Base-by-base conservation (phyloP, 2,329 filamentous ascomycete species). In the Phoma sp. region DNA sequence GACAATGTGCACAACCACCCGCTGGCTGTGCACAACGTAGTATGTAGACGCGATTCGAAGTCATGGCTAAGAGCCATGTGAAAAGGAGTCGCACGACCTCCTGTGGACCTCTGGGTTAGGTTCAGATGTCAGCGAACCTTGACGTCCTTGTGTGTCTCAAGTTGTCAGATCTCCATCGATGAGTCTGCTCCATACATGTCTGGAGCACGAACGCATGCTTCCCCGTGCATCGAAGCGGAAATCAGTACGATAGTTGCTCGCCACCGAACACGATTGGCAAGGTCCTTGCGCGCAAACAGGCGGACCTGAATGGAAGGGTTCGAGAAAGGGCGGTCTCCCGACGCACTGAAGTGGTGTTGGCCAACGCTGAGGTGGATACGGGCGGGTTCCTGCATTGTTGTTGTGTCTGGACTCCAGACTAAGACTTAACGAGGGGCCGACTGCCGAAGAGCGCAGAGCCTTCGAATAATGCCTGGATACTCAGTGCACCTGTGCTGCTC, bases 1-100 rank as follows among this genome's bases (percentile, higher is more conserved):
- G 29, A 46, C 43, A 44, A 55, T 39, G 43, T 60, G 60, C 55
- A 61, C 49, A 62, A 59, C 45, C 22, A 47, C 21, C 44, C 21
- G 39, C 58, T 60, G 15, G 38, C 41, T 32, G 51, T 57, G 51
- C 47, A 52, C n/a, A 46, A 27, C 6, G 32, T 15, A 27, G 12
- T 41, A 7, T 38, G 19, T 13, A 31, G 36, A 29, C 22, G 35
- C 25, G 31, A 27, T 22, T 50, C 32, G 40, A 37, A 33, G 31
- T 36, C 24, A 19, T 47, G 31, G 19, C 24, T 17, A 36, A 35
- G 15, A 32, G 31, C 31, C 43, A 24, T 25, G 24, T 27, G 27
- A 36, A 33, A 33, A 27, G 36, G 3, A 17, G 31, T 22, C 32
- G 32, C 25, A 22, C 37, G 44, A 43, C 21, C 31, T 32, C 31